Evolutionary conservation across 371 early-diverging fungal species (phyloP).

Genomic region (Smittium culicis): DNA sequence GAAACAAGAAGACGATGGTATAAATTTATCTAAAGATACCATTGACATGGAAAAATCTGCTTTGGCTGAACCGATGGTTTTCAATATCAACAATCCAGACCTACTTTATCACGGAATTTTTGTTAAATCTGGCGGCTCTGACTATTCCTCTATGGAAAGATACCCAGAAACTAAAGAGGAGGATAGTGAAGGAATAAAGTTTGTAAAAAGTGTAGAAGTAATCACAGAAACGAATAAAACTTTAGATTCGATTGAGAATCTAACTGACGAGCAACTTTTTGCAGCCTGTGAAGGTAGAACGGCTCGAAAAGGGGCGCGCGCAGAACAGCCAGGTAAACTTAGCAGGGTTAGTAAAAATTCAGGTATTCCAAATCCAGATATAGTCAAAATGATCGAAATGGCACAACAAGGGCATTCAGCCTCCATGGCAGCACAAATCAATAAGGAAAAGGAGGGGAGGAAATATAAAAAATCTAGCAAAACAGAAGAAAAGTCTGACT

Average conservation of each 20-base stretch:
- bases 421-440: slow-evolving; percentile 16
- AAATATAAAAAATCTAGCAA: slow-evolving; percentile 24
- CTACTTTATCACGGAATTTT: slow-evolving; percentile 49
- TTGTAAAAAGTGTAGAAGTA: slow-evolving; percentile 13
- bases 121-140: slow-evolving; percentile 35
- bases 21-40: slow-evolving; percentile 2
- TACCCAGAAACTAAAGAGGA: neutral
- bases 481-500: slow-evolving; percentile 21
- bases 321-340: slow-evolving; percentile 70
- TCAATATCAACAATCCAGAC: slow-evolving; percentile 19
- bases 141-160: neutral
- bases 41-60: neutral
- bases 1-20: slow-evolving; percentile 15
- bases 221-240: slow-evolving; percentile 31
- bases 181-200: neutral
- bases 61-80: too few relatives aligned
- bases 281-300: slow-evolving; percentile 87
- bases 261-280: slow-evolving; percentile 76
- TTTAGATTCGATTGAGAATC: slow-evolving; percentile 47
- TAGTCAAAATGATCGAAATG: slow-evolving; percentile 26
- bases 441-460: too few relatives aligned
- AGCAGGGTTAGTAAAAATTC: slow-evolving; percentile 43
- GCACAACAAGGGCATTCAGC: slow-evolving; percentile 16
- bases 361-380: slow-evolving; percentile 32
- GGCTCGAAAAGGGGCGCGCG: slow-evolving; percentile 80